phyloP scores from a whole-genome alignment of 345 rosid species.

The Arabis hirsuta region DNA sequence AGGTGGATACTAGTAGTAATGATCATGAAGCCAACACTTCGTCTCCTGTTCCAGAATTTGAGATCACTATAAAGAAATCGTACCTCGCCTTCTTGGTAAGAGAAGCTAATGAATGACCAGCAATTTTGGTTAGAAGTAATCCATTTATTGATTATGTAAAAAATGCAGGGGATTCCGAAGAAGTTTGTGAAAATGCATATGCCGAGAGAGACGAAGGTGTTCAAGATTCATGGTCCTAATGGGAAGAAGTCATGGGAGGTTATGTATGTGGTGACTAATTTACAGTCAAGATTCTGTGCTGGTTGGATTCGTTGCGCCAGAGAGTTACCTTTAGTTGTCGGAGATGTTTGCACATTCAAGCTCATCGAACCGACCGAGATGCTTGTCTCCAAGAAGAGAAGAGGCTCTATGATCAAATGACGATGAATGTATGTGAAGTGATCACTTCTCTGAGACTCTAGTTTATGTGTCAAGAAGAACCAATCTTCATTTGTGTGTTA shows the following conservation, averaged over 20 bases:
- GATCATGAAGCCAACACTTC: not conserved
- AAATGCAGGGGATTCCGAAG: constrained; percentile 17
- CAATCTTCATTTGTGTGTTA: not conserved
- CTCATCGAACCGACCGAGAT: constrained; percentile 32
- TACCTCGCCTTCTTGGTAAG: constrained; percentile 37
- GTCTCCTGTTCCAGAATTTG: constrained; percentile 34
- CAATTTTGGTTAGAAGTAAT: not conserved
- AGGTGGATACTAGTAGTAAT: not conserved
- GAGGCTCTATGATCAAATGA: not conserved
- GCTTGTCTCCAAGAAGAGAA: constrained; percentile 7
- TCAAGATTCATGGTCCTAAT: constrained; percentile 12
- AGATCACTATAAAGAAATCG: constrained; percentile 22
- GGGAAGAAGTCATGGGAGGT: constrained; percentile 31
- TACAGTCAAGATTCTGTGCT: constrained; percentile 32
- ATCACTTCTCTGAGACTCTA: constrained; percentile 5
- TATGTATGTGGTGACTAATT: not conserved
- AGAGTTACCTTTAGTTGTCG: constrained; percentile 21
- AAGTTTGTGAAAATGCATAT: constrained; percentile 4
- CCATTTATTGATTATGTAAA: not conserved
- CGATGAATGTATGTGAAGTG: not conserved
- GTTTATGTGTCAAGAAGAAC: constrained; percentile 25
- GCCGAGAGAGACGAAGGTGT: constrained; percentile 14
- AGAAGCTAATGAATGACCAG: not conserved
- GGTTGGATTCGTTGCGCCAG: constrained; percentile 38
- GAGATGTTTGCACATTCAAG: constrained; percentile 35